Base-by-base conservation (phyloP, 176 grass and related monocot species). In the Poa annua region DNA sequence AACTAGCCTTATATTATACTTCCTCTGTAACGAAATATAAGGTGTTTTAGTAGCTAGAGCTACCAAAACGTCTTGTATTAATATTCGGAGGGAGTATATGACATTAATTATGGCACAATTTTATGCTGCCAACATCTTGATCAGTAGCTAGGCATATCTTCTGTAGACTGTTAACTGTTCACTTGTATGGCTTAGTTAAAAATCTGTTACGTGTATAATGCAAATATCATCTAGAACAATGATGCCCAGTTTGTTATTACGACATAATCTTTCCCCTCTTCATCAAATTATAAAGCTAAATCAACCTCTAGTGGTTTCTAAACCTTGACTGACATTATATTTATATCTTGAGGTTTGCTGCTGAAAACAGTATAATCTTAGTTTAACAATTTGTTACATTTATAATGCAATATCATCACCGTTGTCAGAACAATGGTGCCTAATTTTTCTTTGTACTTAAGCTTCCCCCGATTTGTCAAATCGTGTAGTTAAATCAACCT, bases 61-160 rank as follows among this genome's bases (percentile, higher is more conserved):
- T n/a, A n/a, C n/a, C n/a, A n/a, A n/a, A n/a, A n/a, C n/a, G 34
- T 35, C 34, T 35, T 35, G 4, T 35, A 35, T 35, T 35, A 2
- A 2, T 2, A 35, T 35, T 2, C 34, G 34, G 34, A 35, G 34
- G 34, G 34, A 35, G 34, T 36, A 16, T 65, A 16, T 65, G 29
- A 47, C 5, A 79, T 56, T 66, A 19, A 42, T 42, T 74, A 14
- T 16, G 25, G 20, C 16, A 1, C n/a, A 53, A 1, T 19, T 81
- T 80, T 81, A 15, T 69, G 51, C 63, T 81, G 49, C 3, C 22
- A 15, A 22, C 22, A 84, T 54, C 8, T 73, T 54, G 14, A 8
- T 26, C 34, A 71, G 7, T 52, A 78, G 72, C 13, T 16, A 52
- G 11, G n/a, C 7, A 60, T 44, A 16, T 69, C 9, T 53, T 21